Evolutionary conservation across 805 yeast genomes (phyloP).

Genomic region (Pichia manshurica): DNA sequence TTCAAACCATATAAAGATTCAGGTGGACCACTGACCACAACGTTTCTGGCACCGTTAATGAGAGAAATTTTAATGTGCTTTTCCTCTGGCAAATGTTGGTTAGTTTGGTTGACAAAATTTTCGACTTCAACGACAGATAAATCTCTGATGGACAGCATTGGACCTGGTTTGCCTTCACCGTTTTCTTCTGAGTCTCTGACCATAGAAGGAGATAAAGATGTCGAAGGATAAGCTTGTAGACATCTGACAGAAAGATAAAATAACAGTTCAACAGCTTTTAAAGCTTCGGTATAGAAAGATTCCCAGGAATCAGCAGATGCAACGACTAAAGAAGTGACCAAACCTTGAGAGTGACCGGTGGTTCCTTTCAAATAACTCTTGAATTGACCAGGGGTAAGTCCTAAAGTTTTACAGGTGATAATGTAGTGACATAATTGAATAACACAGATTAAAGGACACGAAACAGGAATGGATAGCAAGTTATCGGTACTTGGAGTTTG

Average conservation of each 20-base stretch:
- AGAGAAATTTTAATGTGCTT: slow-evolving; percentile 88
- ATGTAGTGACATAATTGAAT: slow-evolving; percentile 93
- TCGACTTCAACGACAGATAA: slow-evolving; percentile 76
- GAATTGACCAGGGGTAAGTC: slow-evolving; percentile 85
- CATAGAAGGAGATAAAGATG: slow-evolving; percentile 89
- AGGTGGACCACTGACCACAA: slow-evolving; percentile 97
- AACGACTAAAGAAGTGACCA: slow-evolving; percentile 88
- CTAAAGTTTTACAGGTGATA: slow-evolving; percentile 77
- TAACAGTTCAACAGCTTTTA: slow-evolving; percentile 75
- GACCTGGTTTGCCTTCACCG: slow-evolving; percentile 95
- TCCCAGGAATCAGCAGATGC: slow-evolving; percentile 83
- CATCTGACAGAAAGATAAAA: slow-evolving; percentile 94
- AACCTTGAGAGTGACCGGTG: slow-evolving; percentile 87
- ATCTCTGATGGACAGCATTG: slow-evolving; percentile 94
- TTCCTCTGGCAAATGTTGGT: slow-evolving; percentile 86
- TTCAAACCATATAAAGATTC: slow-evolving; percentile 95
- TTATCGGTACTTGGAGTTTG: slow-evolving; percentile 87
- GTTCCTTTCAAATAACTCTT: slow-evolving; percentile 64
- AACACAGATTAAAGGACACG: slow-evolving; percentile 95
- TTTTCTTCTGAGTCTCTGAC: slow-evolving; percentile 87
- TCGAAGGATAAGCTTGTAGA: slow-evolving; percentile 84
- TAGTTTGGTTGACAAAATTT: slow-evolving; percentile 74
- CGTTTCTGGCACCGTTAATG: slow-evolving; percentile 91
- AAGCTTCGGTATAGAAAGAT: slow-evolving; percentile 62
- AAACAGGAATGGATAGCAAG: slow-evolving; percentile 83